Evolutionary conservation across 2,329 filamentous ascomycete genomes (phyloP).

Genomic region (Xylariaceae sp.): DNA sequence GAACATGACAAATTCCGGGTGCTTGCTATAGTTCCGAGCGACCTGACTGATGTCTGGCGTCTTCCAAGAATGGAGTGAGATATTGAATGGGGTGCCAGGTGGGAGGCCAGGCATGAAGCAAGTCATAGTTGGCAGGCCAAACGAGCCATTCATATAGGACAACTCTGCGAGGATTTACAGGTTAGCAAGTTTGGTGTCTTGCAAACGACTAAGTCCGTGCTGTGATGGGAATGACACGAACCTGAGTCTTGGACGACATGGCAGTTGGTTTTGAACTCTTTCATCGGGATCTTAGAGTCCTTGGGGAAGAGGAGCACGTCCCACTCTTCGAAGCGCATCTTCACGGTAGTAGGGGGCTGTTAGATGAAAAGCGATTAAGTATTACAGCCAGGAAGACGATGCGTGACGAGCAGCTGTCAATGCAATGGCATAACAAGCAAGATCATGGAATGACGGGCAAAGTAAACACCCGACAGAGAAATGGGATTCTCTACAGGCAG

Average conservation of each 20-base stretch:
- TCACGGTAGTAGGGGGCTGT: slow-evolving; percentile 25
- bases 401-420: slow-evolving; percentile 18
- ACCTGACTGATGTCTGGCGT: slow-evolving; percentile 54
- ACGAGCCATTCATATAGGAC: slow-evolving; percentile 43
- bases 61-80: slow-evolving; percentile 73
- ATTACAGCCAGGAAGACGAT: slow-evolving; percentile 21
- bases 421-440: slow-evolving; percentile 26
- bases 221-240: slow-evolving; percentile 17
- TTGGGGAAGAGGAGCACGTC: slow-evolving; percentile 74
- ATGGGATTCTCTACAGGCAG: slow-evolving; percentile 9
- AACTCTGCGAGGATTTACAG: slow-evolving; percentile 39
- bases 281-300: slow-evolving; percentile 62
- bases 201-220: background rate
- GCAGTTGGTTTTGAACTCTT: slow-evolving; percentile 77
- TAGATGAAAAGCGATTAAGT: slow-evolving; percentile 18
- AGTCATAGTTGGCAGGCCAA: slow-evolving; percentile 59
- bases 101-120: slow-evolving; percentile 65
- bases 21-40: slow-evolving; percentile 51
- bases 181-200: slow-evolving; percentile 12
- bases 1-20: slow-evolving; percentile 53
- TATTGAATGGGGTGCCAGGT: slow-evolving; percentile 55
- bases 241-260: slow-evolving; percentile 56
- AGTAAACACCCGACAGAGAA: slow-evolving; percentile 16
- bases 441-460: slow-evolving; percentile 18
- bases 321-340: slow-evolving; percentile 83